These are phyloP conservation scores for Tylopilus vinaceipallidus DNA, from an alignment of 768 basidiomycete species.

Conservation along the genomic window DNA sequence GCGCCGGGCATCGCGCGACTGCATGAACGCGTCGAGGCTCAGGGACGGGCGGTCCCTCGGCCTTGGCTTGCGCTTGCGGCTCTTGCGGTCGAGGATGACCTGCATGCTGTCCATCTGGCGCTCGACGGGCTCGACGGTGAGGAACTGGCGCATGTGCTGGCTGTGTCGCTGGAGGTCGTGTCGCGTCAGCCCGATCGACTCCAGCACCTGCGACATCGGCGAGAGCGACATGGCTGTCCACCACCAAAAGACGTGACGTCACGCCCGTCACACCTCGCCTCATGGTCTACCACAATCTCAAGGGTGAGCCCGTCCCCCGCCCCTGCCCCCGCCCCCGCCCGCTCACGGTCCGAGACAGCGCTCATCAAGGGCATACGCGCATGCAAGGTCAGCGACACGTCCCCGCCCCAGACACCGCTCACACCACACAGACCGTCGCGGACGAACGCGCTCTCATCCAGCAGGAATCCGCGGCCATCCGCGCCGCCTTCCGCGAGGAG, in stretches of 20 bases:
- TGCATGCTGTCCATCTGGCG: conserved; percentile 72
- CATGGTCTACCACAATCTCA: conserved; percentile 87
- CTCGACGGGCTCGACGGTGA: conserved; percentile 66
- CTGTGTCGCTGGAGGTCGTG: conserved; percentile 71
- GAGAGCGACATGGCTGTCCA: too few species aligned
- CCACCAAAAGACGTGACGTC: conserved; percentile 9
- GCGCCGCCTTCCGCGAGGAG: conserved; percentile 96
- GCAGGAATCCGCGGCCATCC: conserved; percentile 95
- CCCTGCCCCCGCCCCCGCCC: background rate
- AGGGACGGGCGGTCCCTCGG: conserved; percentile 39
- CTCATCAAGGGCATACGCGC: conserved; percentile 97
- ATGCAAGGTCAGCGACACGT: conserved; percentile 70
- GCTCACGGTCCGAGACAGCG: conserved; percentile 48
- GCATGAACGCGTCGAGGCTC: conserved; percentile 49
- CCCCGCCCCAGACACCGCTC: conserved; percentile 14
- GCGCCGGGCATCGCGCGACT: conserved; percentile 55
- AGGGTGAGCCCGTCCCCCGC: conserved; percentile 47
- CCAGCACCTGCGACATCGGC: conserved; percentile 70
- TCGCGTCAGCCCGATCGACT: conserved; percentile 72
- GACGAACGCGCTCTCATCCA: conserved; percentile 97
- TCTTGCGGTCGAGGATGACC: conserved; percentile 69
- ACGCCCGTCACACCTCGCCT: conserved; percentile 22
- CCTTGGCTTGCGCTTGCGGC: conserved; percentile 48
- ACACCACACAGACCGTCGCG: conserved; percentile 76
- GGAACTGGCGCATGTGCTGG: conserved; percentile 78